Evolutionary conservation across 208 protist species (phyloP).

Genomic region (Angomonas ambiguus): DNA sequence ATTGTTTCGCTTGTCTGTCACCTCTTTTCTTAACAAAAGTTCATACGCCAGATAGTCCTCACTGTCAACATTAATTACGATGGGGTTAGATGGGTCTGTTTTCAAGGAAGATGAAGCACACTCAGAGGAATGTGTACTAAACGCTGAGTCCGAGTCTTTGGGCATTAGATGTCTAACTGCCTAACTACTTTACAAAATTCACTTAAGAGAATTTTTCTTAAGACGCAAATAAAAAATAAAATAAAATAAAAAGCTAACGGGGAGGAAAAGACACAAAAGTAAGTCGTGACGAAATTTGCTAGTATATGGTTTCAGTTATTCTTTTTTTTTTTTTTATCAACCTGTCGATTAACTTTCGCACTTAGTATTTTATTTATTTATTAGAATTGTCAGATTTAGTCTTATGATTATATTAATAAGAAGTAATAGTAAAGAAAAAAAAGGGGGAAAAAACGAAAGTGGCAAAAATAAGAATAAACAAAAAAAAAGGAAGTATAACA

Average conservation of each 20-base stretch:
- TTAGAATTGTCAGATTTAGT: not conserved
- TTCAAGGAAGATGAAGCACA: not conserved
- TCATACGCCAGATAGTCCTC: not conserved
- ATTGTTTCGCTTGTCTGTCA: not conserved
- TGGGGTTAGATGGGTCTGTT: not conserved
- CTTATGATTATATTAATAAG: no score
- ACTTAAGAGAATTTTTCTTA: not conserved
- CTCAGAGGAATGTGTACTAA: slow-evolving; percentile 2
- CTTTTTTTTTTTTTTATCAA: not conserved
- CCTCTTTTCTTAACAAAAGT: not conserved
- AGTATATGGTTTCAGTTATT: not conserved
- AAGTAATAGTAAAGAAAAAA: not conserved
- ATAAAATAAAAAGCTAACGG: not conserved
- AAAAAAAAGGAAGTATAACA: slow-evolving; percentile 8
- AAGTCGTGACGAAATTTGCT: no score
- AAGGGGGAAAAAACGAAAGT: slow-evolving; percentile 6
- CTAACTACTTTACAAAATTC: not conserved
- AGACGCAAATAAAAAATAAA: not conserved
- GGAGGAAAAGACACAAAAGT: no score
- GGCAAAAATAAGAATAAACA: slow-evolving; percentile 7
- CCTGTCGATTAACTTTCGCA: not conserved
- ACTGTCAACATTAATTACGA: not conserved
- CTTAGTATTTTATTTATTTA: not conserved
- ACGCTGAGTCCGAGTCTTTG: slow-evolving; percentile 1
- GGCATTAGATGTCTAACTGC: not conserved